Evolutionary conservation across 805 yeast species (phyloP).

Genomic region (Starmerella floris): DNA sequence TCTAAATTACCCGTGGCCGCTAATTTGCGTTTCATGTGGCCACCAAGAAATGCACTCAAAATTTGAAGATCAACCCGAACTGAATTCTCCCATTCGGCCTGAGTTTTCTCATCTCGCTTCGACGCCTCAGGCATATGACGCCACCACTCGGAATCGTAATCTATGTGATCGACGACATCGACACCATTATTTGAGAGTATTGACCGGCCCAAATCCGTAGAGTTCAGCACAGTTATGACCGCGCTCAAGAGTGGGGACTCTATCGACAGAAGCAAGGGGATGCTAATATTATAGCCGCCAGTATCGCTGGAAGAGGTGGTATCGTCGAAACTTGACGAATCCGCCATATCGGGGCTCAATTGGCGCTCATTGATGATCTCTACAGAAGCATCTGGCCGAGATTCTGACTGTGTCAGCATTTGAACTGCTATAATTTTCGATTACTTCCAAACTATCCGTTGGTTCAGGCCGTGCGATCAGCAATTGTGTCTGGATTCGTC

Average conservation of each 20-base stretch:
- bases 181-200: conserved; percentile 9
- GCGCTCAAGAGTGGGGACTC: conserved; percentile 10
- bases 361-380: background rate
- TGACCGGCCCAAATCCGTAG: conserved; percentile 1
- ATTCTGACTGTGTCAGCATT: background rate
- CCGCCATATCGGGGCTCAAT: background rate
- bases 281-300: background rate
- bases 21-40: conserved; percentile 4
- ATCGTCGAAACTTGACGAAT: background rate
- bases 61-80: conserved; percentile 9
- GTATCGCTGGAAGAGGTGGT: conserved; percentile 1
- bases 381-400: background rate
- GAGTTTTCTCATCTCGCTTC: background rate
- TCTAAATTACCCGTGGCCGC: conserved; percentile 8
- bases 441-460: no score
- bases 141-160: conserved; percentile 13
- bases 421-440: no score
- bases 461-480: no score
- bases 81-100: conserved; percentile 5
- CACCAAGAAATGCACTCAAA: conserved; percentile 9
- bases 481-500: no score
- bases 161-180: conserved; percentile 4
- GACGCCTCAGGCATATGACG: background rate
- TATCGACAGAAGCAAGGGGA: conserved; percentile 1
- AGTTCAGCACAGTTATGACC: conserved; percentile 6